Evolutionary conservation across 768 basidiomycete genomes (phyloP), one percentile per base, ranked within the genome.

Genomic region (Leucocoprinus leucothites): DNA sequence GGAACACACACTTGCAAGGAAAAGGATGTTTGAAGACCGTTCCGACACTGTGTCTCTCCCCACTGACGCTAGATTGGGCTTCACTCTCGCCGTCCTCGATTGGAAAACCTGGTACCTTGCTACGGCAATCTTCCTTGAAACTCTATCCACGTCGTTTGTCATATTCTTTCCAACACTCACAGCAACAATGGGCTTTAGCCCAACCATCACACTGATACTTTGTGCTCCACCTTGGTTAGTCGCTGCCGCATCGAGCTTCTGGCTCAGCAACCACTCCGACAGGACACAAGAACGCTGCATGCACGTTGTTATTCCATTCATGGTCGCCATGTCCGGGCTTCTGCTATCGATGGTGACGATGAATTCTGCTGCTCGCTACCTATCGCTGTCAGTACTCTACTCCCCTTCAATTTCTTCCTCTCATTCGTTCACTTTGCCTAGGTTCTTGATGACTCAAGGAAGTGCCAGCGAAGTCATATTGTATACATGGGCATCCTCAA

Each of bases 381-480:
- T 86, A 11, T 80, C 85, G 3, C 68, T 88, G 84, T 86, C 60
- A 62, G 4, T 22, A n/a, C n/a, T 25, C 36, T 5, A 5, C 11
- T 31, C 31, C 11, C 5, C 11, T 11, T 31, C 31, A 5, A 31
- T 31, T 11, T 31, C 31, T 31, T 31, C 6, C 5, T 31, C 31
- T 31, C 5, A 31, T 5, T n/a, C n/a, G n/a, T 11, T 31, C 31
- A 5, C 11, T 5, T 31, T 31, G n/a, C 6, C 31, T 31, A 31
- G 31, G 31, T 31, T 31, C 11, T 11, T 31, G 6, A 31, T 89
- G 82, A 84, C 87, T 4, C 84, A 86, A 61, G 82, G 82, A 0
- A 89, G 87, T 61, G 75, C 85, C 0, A 89, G 81, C 5, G 89
- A 87, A 68, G 80, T 91, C 58, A 77, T 79, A 53, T 84, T 88